phyloP scores from a whole-genome alignment of 1,284 basidiomycete genomes.

The Vanrija pseudolonga region DNA sequence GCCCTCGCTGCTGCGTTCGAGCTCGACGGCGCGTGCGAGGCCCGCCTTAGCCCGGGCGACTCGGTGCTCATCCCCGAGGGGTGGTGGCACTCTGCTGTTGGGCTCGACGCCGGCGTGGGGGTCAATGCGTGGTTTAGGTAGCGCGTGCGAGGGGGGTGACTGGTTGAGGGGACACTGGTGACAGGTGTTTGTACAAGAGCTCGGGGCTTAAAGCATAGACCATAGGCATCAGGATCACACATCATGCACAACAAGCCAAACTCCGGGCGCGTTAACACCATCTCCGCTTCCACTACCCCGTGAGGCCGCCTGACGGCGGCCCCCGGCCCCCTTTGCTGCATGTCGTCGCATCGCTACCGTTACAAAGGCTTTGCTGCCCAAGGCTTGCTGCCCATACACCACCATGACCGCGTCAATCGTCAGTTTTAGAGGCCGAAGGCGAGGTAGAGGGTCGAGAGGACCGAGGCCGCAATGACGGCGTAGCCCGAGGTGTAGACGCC shows the following conservation, averaged over 20 bases:
- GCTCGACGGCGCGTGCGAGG: constrained; percentile 28
- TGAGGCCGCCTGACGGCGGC: too few species aligned
- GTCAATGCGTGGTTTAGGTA: constrained; percentile 45
- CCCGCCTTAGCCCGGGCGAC: constrained; percentile 29
- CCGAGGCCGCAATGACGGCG: constrained; percentile 76
- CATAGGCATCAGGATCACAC: too few species aligned
- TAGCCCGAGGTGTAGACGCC: constrained; percentile 76
- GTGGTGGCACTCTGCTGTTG: constrained; percentile 45
- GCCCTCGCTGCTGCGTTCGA: constrained; percentile 21
- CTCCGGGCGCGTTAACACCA: too few species aligned
- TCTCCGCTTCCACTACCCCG: too few species aligned
- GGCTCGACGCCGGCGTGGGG: constrained; percentile 28
- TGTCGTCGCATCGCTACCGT: constrained; percentile 4
- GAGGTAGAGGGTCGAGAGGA: constrained; percentile 61
- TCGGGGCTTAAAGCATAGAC: too few species aligned
- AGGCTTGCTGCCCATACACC: constrained; percentile 1
- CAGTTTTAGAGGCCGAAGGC: constrained; percentile 13
- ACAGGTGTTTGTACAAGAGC: too few species aligned
- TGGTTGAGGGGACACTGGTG: too few species aligned
- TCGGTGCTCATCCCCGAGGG: constrained; percentile 42
- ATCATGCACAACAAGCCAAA: too few species aligned
- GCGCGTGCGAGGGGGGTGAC: neutral
- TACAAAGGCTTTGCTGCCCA: neutral
- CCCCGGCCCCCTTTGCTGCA: neutral
- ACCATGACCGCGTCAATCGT: neutral